Evolutionary conservation across 2,329 filamentous ascomycete genomes (phyloP), one percentile per base, ranked within the genome.

Genomic region (Pleurostoma richardsiae): DNA sequence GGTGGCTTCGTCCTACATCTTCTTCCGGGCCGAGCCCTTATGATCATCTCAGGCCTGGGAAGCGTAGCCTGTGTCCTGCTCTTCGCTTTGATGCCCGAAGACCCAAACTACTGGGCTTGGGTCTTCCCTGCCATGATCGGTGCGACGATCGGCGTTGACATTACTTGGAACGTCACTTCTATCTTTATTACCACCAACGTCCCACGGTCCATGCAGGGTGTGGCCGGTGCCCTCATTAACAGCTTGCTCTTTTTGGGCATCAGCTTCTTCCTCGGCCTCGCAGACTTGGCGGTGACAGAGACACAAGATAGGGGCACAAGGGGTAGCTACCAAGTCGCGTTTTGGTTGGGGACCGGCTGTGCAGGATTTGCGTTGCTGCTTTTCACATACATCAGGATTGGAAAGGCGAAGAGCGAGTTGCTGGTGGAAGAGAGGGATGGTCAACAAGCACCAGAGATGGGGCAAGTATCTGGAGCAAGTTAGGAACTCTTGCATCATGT

Each of bases 121-220:
- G 73, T 88, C 27, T 89, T 91, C 57, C 84, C 86, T 0, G 69
- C 80, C 45, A 86, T 86, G 82, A 61, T 85, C 4, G 80, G 82
- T 52, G 77, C 76, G 10, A 91, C 87, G 0, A 71, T 90, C 31
- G 86, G 84, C 19, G 82, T 90, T 49, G 88, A 92, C 57, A 81
- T 90, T 46, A 82, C 81, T 5, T 90, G 85, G 66, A 89, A 85
- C 58, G 77, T 90, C 1, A 79, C 83, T 19, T 90, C 86, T 56
- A 78, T 91, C 49, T 91, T 88, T 64, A 86, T 90, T 61, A 90
- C 86, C 0, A 90, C 86, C 0, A 79, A 77, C 10, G 70, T 90
- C 52, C 85, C 86, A 0, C 71, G 72, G 4, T 73, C 77, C 10
- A 73, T 82, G 43, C 88, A 92, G 60, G 86, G 85, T 0, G 70